Evolutionary conservation across 2,329 filamentous ascomycete species (phyloP).

Genomic region (Epicoccum sorghinum): DNA sequence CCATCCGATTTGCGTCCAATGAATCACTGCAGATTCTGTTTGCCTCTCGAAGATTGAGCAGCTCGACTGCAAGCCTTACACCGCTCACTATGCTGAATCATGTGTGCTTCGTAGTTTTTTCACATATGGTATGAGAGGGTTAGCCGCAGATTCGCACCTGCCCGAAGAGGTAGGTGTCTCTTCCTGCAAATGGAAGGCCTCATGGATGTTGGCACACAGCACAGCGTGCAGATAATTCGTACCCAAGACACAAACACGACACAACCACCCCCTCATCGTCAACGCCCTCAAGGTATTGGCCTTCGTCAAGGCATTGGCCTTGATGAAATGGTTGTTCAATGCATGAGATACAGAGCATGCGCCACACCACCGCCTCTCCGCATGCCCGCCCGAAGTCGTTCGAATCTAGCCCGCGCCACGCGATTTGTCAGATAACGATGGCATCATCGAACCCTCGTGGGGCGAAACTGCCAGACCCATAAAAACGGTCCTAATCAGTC

Average conservation of each 20-base stretch:
- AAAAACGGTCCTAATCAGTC: constrained; percentile 14
- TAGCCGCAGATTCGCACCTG: background rate
- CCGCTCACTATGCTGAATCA: too few species aligned
- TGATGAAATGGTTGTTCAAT: background rate
- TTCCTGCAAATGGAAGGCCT: background rate
- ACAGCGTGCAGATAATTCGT: background rate
- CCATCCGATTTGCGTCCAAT: too few species aligned
- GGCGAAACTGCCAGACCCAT: constrained; percentile 14
- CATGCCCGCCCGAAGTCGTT: background rate
- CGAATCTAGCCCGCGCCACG: constrained; percentile 7
- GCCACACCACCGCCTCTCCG: background rate
- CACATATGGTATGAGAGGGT: too few species aligned
- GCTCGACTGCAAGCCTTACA: too few species aligned
- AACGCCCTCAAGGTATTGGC: too few species aligned
- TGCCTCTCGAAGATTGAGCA: too few species aligned
- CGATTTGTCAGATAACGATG: constrained; percentile 19
- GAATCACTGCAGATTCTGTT: too few species aligned
- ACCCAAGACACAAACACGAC: background rate
- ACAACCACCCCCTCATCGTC: too few species aligned
- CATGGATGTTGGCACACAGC: background rate
- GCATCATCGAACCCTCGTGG: constrained; percentile 20
- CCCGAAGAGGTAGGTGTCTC: constrained; percentile 2
- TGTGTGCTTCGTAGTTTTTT: too few species aligned
- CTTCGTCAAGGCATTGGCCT: too few species aligned
- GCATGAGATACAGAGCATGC: background rate